Conservation (phyloP, 2,329 filamentous ascomycete species). For the Exophiala sideris region DNA sequence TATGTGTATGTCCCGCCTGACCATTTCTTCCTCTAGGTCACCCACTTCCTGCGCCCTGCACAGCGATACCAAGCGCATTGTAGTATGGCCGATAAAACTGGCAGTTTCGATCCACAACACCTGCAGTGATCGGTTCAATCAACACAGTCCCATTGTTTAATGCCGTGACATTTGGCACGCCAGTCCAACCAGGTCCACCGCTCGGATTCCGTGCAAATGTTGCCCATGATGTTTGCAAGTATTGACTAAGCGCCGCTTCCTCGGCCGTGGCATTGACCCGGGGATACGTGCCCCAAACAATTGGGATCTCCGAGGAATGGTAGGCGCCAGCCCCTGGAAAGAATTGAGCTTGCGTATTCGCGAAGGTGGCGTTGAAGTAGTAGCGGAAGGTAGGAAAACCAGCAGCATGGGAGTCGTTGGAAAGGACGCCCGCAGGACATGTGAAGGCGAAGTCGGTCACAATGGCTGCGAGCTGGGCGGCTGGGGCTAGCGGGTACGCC, state of each 20-base stretch:
- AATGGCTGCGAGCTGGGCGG: slow-evolving; percentile 7
- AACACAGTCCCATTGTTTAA: not conserved
- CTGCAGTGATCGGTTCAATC: not conserved
- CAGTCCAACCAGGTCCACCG: slow-evolving; percentile 6
- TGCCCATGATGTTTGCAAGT: slow-evolving; percentile 26
- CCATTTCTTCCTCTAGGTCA: not conserved
- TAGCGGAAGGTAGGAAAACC: slow-evolving; percentile 31
- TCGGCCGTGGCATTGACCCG: slow-evolving; percentile 10
- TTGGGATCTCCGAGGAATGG: slow-evolving; percentile 35
- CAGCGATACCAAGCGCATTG: not conserved
- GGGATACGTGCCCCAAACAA: slow-evolving; percentile 32
- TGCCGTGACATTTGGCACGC: slow-evolving; percentile 1
- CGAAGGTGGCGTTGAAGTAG: slow-evolving; percentile 32
- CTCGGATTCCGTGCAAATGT: slow-evolving; percentile 5
- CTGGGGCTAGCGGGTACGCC: slow-evolving; percentile 10
- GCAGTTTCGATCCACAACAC: not conserved
- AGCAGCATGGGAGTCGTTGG: slow-evolving; percentile 16
- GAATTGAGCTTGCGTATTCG: slow-evolving; percentile 22
- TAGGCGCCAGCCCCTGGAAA: slow-evolving; percentile 31
- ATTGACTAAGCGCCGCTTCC: slow-evolving; percentile 20
- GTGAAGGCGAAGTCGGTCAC: slow-evolving; percentile 11
- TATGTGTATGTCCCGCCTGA: no score
- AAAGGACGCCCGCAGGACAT: slow-evolving; percentile 15
- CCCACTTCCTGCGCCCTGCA: not conserved
- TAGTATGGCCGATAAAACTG: not conserved